phyloP scores from a whole-genome alignment of 768 basidiomycete genomes.

The Mycena vitilis region DNA sequence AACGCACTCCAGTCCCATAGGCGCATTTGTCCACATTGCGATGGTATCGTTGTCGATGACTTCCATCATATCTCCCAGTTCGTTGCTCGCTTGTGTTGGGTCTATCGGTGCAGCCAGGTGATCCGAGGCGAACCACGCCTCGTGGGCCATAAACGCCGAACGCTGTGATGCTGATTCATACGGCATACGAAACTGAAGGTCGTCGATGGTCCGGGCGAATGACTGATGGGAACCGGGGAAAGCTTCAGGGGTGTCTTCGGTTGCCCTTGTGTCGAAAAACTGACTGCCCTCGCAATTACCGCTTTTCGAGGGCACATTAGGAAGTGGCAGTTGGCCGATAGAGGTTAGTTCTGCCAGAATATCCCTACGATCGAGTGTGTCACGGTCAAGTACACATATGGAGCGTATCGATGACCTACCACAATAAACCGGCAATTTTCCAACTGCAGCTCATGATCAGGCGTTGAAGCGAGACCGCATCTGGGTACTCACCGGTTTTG shows the following conservation, averaged over 20 bases:
- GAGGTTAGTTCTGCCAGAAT: slow-evolving; percentile 37
- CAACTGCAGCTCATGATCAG: too few relatives aligned
- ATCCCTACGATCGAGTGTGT: slow-evolving; percentile 37
- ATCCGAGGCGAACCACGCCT: neutral
- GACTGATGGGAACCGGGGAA: slow-evolving; percentile 16
- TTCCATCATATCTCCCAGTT: slow-evolving; percentile 15
- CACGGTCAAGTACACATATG: slow-evolving; percentile 25
- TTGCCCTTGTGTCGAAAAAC: neutral
- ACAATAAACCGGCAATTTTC: slow-evolving; percentile 52
- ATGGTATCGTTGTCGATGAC: slow-evolving; percentile 16
- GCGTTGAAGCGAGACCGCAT: too few relatives aligned
- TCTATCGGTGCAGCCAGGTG: neutral
- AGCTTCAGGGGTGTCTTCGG: slow-evolving; percentile 13
- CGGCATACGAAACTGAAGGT: neutral
- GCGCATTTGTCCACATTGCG: slow-evolving; percentile 4
- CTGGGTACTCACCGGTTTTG: slow-evolving; percentile 47
- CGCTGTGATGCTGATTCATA: neutral
- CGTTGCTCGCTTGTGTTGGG: slow-evolving; percentile 5
- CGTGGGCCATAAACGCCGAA: neutral
- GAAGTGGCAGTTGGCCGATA: too few relatives aligned
- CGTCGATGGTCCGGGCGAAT: slow-evolving; percentile 3
- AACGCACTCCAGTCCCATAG: neutral
- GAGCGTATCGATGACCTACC: neutral
- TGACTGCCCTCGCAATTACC: too few relatives aligned
- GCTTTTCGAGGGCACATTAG: too few relatives aligned